Conservation (phyloP, 352 stramenopile species). For the Lagenidium giganteum region DNA sequence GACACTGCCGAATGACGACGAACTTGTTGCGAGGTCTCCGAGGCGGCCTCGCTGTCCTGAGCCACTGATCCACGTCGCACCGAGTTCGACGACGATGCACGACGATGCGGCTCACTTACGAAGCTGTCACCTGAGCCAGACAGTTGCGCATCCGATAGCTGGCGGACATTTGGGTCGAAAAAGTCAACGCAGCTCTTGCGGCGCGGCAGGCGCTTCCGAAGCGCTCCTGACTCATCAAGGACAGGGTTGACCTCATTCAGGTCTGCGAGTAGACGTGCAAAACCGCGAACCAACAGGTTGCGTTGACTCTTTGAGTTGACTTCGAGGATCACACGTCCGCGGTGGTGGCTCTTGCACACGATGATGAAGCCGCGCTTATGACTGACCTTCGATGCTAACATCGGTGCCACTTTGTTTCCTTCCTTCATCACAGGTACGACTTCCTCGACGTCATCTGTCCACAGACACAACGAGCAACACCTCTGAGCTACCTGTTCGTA, state of each 20-base stretch:
- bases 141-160: too few relatives aligned
- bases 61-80: too few relatives aligned
- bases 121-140: not conserved
- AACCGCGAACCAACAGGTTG: conserved; percentile 54
- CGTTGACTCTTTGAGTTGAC: conserved; percentile 49
- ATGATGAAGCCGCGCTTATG: conserved; percentile 57
- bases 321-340: conserved; percentile 56
- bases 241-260: conserved; percentile 31
- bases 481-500: too few relatives aligned
- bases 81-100: too few relatives aligned
- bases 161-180: conserved; percentile 37
- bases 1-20: too few relatives aligned
- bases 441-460: conserved; percentile 53
- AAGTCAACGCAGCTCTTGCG: conserved; percentile 48
- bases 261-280: conserved; percentile 44
- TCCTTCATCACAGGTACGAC: conserved; percentile 47
- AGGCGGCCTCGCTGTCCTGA: too few relatives aligned
- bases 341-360: conserved; percentile 58
- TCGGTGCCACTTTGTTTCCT: conserved; percentile 37
- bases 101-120: too few relatives aligned
- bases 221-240: conserved; percentile 33
- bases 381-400: conserved; percentile 61
- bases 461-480: conserved; percentile 1
- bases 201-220: conserved; percentile 41
- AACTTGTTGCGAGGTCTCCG: too few relatives aligned